These are phyloP conservation scores for Phytopythium oedochilum DNA, from an alignment of 352 stramenopile genomes.

Conservation along the genomic window DNA sequence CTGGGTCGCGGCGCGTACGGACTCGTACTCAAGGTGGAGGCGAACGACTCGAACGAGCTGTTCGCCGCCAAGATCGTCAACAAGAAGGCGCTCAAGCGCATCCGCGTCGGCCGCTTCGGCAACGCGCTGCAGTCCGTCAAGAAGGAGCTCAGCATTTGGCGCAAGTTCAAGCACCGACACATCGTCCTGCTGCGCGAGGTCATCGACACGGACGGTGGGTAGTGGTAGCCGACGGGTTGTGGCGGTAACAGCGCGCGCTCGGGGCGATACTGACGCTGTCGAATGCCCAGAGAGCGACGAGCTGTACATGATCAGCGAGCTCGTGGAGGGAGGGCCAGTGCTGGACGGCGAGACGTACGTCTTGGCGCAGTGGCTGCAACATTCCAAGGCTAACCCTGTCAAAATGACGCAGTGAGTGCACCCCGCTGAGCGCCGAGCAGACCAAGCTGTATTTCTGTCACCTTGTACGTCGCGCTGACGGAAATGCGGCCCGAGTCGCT, in stretches of 20 bases:
- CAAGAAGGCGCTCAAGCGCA: constrained; percentile 69
- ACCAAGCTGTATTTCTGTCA: constrained; percentile 79
- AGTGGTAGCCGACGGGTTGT: too few relatives aligned
- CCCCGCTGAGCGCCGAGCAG: constrained; percentile 43
- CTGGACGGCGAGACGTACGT: constrained; percentile 62
- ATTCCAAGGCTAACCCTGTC: neutral
- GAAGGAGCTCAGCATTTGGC: constrained; percentile 96
- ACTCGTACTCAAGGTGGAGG: constrained; percentile 61
- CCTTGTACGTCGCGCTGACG: constrained; percentile 57
- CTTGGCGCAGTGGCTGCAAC: neutral
- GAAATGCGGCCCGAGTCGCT: too few relatives aligned
- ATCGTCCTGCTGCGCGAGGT: constrained; percentile 93
- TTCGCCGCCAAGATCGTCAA: constrained; percentile 76
- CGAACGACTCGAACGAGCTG: constrained; percentile 59
- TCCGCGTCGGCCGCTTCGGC: constrained; percentile 63
- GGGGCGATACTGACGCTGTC: too few relatives aligned
- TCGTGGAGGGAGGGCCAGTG: constrained; percentile 66
- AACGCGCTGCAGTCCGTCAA: constrained; percentile 81
- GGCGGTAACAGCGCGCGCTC: too few relatives aligned
- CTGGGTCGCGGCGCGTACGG: constrained; percentile 73
- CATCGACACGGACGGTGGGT: constrained; percentile 91
- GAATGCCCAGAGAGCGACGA: constrained; percentile 50
- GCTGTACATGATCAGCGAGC: constrained; percentile 82
- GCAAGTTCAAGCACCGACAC: constrained; percentile 94
- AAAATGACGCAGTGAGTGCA: constrained; percentile 51